phyloP scores from a whole-genome alignment of 2,329 filamentous ascomycete genomes.

The Esteya vermicola region DNA sequence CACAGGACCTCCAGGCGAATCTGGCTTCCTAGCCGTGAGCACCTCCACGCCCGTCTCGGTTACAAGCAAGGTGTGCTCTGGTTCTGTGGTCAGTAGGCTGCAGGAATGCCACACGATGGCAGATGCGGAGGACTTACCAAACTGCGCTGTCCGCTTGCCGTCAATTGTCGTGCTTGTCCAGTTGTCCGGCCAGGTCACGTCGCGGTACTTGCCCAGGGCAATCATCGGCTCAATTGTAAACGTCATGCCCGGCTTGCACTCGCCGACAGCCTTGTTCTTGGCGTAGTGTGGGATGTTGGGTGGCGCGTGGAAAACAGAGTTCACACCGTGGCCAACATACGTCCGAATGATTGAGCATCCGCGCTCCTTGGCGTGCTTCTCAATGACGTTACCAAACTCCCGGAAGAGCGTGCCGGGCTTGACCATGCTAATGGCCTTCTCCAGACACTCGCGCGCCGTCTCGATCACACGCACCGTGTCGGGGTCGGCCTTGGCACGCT shows the following conservation, averaged over 20 bases:
- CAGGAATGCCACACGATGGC: too few species aligned
- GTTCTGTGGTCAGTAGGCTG: not conserved
- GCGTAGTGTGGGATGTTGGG: constrained; percentile 95
- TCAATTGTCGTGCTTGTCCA: constrained; percentile 95
- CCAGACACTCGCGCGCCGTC: constrained; percentile 73
- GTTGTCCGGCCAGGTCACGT: constrained; percentile 96
- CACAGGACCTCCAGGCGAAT: constrained; percentile 64
- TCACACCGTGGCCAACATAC: constrained; percentile 94
- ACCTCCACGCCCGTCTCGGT: constrained; percentile 76
- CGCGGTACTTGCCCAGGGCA: constrained; percentile 74
- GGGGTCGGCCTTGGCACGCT: constrained; percentile 68
- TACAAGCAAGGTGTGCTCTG: constrained; percentile 71
- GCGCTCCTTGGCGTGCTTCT: constrained; percentile 79
- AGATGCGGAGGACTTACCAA: constrained; percentile 43
- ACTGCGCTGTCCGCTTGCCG: constrained; percentile 82
- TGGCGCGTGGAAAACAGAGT: constrained; percentile 81
- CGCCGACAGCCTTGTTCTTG: constrained; percentile 94
- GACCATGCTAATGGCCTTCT: constrained; percentile 80
- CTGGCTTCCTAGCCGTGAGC: constrained; percentile 56
- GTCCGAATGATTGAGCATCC: constrained; percentile 86
- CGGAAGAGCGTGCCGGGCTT: constrained; percentile 89
- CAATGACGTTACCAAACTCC: constrained; percentile 87
- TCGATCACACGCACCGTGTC: constrained; percentile 87
- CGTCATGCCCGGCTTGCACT: constrained; percentile 91
- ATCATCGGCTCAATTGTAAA: constrained; percentile 99